Evolutionary conservation across 768 basidiomycete species (phyloP).

Genomic region (Termitomyces sp.): DNA sequence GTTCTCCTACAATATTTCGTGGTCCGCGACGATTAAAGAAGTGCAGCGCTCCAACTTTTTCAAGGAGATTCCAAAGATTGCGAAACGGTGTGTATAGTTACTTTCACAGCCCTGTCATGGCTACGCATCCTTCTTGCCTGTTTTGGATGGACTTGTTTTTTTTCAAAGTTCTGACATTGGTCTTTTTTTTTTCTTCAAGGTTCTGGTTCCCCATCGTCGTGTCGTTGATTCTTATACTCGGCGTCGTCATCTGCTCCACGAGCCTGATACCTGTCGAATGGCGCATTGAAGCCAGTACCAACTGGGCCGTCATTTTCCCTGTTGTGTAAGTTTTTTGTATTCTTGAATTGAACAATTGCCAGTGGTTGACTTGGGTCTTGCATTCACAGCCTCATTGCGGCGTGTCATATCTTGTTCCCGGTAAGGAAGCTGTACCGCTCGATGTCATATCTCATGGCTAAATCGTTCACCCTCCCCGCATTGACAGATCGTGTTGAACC

Average conservation of each 20-base stretch:
- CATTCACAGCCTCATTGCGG: conserved; percentile 51
- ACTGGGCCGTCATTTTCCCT: conserved; percentile 79
- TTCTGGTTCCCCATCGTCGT: conserved; percentile 56
- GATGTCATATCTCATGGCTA: not conserved
- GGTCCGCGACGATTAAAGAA: conserved; percentile 70
- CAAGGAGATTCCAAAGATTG: conserved; percentile 84
- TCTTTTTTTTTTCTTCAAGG: conserved; percentile 21
- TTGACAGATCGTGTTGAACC: conserved; percentile 38
- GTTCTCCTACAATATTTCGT: conserved; percentile 53
- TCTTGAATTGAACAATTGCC: not conserved
- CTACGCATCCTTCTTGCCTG: too few species aligned
- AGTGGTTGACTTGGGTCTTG: not conserved
- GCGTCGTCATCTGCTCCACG: conserved; percentile 52
- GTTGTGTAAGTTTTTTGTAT: conserved; percentile 38
- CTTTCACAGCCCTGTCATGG: not conserved
- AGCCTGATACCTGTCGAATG: conserved; percentile 52
- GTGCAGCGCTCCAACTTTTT: conserved; percentile 87
- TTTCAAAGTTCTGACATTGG: not conserved
- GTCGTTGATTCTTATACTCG: conserved; percentile 52
- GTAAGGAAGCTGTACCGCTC: conserved; percentile 30
- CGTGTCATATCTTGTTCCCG: conserved; percentile 70
- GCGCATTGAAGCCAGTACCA: conserved; percentile 41
- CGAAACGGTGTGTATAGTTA: conserved; percentile 50
- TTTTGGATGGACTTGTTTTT: not conserved
- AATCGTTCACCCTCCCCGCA: too few species aligned